Base-by-base conservation (phyloP, 176 grass and related monocot genomes). In the Saccharum officinarum region DNA sequence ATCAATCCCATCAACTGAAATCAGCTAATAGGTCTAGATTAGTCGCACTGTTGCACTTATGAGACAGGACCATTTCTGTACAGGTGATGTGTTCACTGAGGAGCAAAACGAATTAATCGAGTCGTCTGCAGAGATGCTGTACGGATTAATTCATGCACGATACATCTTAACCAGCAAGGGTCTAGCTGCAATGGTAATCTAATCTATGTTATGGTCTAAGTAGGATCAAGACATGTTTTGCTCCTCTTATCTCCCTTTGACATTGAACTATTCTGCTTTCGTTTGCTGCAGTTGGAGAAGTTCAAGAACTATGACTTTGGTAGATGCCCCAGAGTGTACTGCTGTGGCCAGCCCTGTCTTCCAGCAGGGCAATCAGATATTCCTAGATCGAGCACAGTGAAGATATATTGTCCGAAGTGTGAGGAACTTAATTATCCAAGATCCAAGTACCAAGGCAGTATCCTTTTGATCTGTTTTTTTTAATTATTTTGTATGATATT, bases 371-470 rank as follows among this genome's bases (percentile, higher is more conserved):
- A 98, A 85, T 90, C 93, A 23, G 96, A 98, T 73, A 89, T 98
- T 88, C 83, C 93, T 85, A 92, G 96, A 70, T 95, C 93, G 3
- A 93, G 93, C 86, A 98, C 93, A 0, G 93, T 98, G 83, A 98
- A 98, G 76, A 89, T 95, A 71, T 98, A 95, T 90, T 98, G 96
- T 83, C 91, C 96, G 13, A 98, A 98, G 87, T 98, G 96, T 64
- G 96, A 98, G 82, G 96, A 98, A 86, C 77, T 98, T 33, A 92
- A 95, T 23, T 94, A 95, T 83, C 96, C 96, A 83, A 91, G 93
- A 79, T 98, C 96, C 44, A 98, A 95, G 83, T 95, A 92, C 73
- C 96, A 98, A 95, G 96, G 93, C 86, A 98, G 96, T 98, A 98
- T 98, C 96, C 93, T 98, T 89, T 84, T 90, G 50, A 69, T 17